phyloP scores from a whole-genome alignment of 495 filamentous ascomycete genomes.

The Parachaetomium inaequale region DNA sequence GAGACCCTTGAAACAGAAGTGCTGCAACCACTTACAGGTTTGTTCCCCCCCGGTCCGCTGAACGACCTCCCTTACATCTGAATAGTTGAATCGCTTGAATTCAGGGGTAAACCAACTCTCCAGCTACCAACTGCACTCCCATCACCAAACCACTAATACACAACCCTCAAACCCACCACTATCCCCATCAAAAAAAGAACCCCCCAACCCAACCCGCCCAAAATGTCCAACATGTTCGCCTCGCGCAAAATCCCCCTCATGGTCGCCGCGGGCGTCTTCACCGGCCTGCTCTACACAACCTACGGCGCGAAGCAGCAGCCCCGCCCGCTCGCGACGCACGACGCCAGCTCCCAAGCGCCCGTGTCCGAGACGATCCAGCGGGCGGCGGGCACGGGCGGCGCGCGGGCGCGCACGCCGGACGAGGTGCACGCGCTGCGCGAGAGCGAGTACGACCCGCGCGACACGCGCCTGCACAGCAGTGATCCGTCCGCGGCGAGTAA shows the following conservation, averaged over 20 bases:
- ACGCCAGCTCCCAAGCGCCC: neutral
- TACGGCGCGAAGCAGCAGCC: conserved; percentile 28
- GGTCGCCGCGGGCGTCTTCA: conserved; percentile 16
- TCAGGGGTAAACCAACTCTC: no score
- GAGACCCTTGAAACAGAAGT: neutral
- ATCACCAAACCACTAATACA: neutral
- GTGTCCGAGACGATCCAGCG: conserved; percentile 24
- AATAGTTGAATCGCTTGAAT: no score
- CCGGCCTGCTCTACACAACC: conserved; percentile 25
- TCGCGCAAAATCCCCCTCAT: conserved; percentile 22
- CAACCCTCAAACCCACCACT: neutral
- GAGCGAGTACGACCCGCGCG: conserved; percentile 15
- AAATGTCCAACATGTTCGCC: conserved; percentile 22
- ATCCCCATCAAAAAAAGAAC: neutral
- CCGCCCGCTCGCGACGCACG: conserved; percentile 9
- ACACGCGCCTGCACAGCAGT: conserved; percentile 10
- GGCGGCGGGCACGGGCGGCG: conserved; percentile 20
- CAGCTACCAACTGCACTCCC: no score
- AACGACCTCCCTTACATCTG: no score
- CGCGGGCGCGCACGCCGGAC: conserved; percentile 7
- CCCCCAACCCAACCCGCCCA: conserved; percentile 6
- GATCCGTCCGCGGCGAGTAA: conserved; percentile 15
- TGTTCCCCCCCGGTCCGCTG: no score
- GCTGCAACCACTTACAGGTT: neutral
- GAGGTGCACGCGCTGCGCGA: neutral